These are phyloP conservation scores for Halophytophthora polymorphica DNA, from an alignment of 352 stramenopile genomes.

Conservation along the genomic window DNA sequence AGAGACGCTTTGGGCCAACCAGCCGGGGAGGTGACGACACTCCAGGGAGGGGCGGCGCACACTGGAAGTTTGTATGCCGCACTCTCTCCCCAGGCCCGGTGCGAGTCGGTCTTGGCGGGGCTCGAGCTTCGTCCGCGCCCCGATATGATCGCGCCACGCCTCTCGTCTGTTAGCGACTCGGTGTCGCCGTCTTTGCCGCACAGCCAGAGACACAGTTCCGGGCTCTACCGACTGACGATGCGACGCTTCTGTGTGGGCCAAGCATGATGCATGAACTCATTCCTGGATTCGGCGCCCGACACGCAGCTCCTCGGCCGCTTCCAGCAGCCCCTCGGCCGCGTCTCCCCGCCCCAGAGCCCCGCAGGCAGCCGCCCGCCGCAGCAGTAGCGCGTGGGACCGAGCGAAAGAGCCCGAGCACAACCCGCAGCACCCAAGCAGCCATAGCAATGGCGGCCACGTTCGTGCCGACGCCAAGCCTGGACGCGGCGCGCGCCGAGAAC, in stretches of 20 bases:
- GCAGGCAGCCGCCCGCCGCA: neutral
- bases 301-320: neutral
- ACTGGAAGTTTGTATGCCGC: neutral
- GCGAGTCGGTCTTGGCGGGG: neutral
- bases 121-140: neutral
- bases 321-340: neutral
- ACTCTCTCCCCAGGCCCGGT: neutral
- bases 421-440: neutral
- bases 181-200: neutral
- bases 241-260: neutral
- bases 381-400: neutral
- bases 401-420: neutral
- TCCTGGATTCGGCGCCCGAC: conserved; percentile 4
- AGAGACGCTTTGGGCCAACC: too few species aligned
- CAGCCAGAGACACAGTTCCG: neutral
- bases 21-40: too few species aligned
- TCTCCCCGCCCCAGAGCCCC: too few species aligned
- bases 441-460: conserved; percentile 21
- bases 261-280: conserved; percentile 4
- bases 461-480: conserved; percentile 18
- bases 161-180: neutral
- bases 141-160: neutral
- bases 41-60: too few species aligned
- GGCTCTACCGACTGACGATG: neutral
- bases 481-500: neutral